Conservation (phyloP, 192 early-diverging fungal genomes). For the Coemansia sp. region DNA sequence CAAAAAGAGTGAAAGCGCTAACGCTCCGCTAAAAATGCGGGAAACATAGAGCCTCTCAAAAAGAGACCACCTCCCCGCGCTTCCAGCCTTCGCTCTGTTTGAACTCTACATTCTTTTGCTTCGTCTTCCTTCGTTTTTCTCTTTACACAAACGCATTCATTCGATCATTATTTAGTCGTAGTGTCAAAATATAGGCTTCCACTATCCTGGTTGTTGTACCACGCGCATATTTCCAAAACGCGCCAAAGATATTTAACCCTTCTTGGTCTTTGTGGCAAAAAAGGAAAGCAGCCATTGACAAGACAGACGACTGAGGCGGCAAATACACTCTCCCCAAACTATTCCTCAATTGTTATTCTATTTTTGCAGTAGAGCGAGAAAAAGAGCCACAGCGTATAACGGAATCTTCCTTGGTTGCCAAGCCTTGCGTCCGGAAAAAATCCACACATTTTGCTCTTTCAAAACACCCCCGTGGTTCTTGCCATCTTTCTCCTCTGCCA, state of each 20-base stretch:
- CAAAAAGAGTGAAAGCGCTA: not conserved
- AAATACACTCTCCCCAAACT: not conserved
- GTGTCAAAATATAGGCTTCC: not conserved
- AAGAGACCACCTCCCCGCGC: too few species aligned
- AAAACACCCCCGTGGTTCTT: not conserved
- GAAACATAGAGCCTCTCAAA: not conserved
- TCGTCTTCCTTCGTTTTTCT: slow-evolving; percentile 6
- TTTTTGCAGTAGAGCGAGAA: slow-evolving; percentile 1
- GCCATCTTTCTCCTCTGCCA: not conserved
- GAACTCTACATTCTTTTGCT: not conserved
- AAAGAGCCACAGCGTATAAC: not conserved
- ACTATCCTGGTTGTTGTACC: too few species aligned
- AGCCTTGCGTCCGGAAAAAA: not conserved
- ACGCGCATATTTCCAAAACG: not conserved
- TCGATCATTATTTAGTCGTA: not conserved
- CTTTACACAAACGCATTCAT: slow-evolving; percentile 8
- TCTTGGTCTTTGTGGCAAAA: slow-evolving; percentile 10
- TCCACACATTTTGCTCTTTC: too few species aligned
- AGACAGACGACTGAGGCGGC: too few species aligned
- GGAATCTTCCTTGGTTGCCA: not conserved
- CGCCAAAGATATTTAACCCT: not conserved
- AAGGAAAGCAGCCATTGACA: not conserved
- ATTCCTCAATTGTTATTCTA: not conserved
- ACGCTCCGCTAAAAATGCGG: not conserved
- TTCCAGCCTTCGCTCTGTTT: too few species aligned